Base-by-base conservation (phyloP, 2,329 filamentous ascomycete genomes). In the Lachnellula cervina region DNA sequence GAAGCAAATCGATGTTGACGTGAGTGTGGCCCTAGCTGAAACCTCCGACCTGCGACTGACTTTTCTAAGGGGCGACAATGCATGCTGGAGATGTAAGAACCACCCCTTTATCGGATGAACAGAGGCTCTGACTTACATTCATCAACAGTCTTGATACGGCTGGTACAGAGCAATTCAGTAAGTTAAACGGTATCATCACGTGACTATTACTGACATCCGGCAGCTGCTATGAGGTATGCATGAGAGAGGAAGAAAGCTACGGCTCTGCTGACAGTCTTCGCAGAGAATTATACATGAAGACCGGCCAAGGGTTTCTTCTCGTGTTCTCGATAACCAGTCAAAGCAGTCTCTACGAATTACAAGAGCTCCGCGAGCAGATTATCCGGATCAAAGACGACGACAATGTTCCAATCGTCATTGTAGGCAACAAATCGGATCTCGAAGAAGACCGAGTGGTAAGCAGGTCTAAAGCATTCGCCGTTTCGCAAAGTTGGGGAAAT, bases 91-190 rank as follows among this genome's bases (percentile, higher is more conserved):
- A 89, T 89, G 80, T 82, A 74, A 65, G 77, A 70, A 58, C 42
- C 25, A 42, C 44, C 46, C 46, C 51, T 51, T 37, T 53, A 28
- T 52, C n/a, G 38, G 46, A 42, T 48, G 32, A 14, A 19, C 23
- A 23, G 5, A 42, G 28, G 43, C 21, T 32, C 48, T 43, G 19
- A 56, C 61, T 68, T 28, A 66, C 38, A 14, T 8, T 21, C 56
- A 37, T 59, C 7, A 25, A 40, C 51, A 82, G 80, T 66, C 78
- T 89, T 63, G 86, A 89, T 68, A 89, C 86, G 32, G 86, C 86
- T 63, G 86, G 86, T 54, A 89, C 86, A 64, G 86, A 89, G 71
- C 86, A 89, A 69, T 89, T 89, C 72, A 89, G 84, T 87, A 75
- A 79, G 83, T 61, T 43, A 25, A 3, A 16, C n/a, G 14, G 16